Base-by-base conservation (phyloP, 73 alveolate species). In the Breviolum minutum region DNA sequence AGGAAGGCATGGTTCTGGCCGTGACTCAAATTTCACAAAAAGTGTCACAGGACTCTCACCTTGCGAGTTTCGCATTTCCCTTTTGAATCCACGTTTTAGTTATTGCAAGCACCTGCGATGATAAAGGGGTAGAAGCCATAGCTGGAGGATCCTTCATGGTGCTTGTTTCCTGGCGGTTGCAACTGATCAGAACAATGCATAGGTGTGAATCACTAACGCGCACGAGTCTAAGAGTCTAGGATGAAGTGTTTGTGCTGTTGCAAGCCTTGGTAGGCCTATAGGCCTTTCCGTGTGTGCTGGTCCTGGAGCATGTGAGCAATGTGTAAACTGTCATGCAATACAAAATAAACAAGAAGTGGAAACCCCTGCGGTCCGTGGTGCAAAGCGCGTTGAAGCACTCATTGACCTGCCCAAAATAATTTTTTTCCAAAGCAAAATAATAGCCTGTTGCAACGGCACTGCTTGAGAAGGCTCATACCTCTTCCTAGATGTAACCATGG, bases 1-100 rank as follows among this genome's bases (percentile, higher is more conserved):
- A 86, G 40, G 64, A 86, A 86, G n/a, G 94, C 94, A 26, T 86
- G 29, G 63, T 86, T 86, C 92, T 83, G 92, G 76, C 88, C 32
- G 88, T 30, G 9, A n/a, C 48, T 80, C 16, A 66, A n/a, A 80
- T 5, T 40, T 40, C 54, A 40, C 54, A 3, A 40, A 40, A 32
- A 27, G 6, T 13, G 11, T 11, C 8, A 8, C 20, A 0, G 14
- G 13, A 16, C 9, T 40, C 62, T 76, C 26, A 3, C 10, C n/a
- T 20, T 40, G 54, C 54, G 62, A 29, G 88, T 48, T 48, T 48
- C 14, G 68, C 32, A 10, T 7, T 17, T 27, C 85, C 6, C 22
- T 13, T 48, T 76, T 8, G 32, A 77, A 12, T 12, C n/a, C 9
- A 29, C 9, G 26, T 29, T 29, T 10, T 3, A 16, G 5, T 9